Evolutionary conservation across 2,329 filamentous ascomycete genomes (phyloP).

Genomic region (Phyllosticta citribraziliensis): DNA sequence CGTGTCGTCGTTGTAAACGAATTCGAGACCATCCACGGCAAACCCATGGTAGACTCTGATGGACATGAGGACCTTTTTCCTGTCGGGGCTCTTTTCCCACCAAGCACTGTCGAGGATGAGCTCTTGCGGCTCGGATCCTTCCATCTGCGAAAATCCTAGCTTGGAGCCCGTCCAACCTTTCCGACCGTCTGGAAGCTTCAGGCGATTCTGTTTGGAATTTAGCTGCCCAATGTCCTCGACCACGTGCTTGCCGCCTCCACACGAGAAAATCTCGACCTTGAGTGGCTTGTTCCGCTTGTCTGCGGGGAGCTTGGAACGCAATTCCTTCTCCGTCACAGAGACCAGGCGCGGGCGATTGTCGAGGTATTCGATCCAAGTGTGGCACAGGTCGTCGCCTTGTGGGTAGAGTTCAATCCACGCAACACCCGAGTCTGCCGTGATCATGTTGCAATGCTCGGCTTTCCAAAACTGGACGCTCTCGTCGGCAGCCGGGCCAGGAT

Average conservation of each 20-base stretch:
- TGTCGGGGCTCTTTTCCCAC: conserved; percentile 22
- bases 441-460: conserved; percentile 64
- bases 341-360: conserved; percentile 62
- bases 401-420: conserved; percentile 75
- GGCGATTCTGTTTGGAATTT: conserved; percentile 55
- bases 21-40: conserved; percentile 79
- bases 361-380: conserved; percentile 70
- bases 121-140: conserved; percentile 60
- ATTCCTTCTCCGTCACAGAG: conserved; percentile 61
- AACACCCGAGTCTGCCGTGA: conserved; percentile 72
- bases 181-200: conserved; percentile 68
- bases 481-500: conserved; percentile 50
- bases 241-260: conserved; percentile 61
- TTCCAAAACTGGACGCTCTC: conserved; percentile 78
- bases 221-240: conserved; percentile 67
- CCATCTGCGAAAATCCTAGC: conserved; percentile 62
- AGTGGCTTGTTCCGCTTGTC: conserved; percentile 61
- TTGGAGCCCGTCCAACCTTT: conserved; percentile 66
- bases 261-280: conserved; percentile 64
- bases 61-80: conserved; percentile 61
- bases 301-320: conserved; percentile 62
- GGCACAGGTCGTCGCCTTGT: conserved; percentile 73
- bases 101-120: conserved; percentile 62
- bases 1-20: conserved; percentile 80
- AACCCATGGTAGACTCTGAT: conserved; percentile 69